Base-by-base conservation (phyloP, 1,284 basidiomycete species). In the Ustilago trichophora region DNA sequence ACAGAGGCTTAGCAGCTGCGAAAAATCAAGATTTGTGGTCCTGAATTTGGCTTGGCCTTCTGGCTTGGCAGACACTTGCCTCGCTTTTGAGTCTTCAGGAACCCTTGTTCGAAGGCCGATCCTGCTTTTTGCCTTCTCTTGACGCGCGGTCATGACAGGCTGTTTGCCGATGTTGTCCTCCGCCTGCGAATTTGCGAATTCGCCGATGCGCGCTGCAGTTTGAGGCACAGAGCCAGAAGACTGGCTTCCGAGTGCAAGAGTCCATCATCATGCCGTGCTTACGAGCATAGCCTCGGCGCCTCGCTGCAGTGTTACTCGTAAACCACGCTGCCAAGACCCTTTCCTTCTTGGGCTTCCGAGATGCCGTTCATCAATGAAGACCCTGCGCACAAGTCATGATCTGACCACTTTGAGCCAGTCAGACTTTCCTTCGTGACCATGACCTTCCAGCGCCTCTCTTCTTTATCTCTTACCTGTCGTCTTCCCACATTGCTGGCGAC, bases 311-410 rank as follows among this genome's bases (percentile, higher is more conserved):
- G n/a, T n/a, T n/a, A n/a, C n/a, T n/a, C n/a, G n/a, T n/a, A n/a
- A n/a, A n/a, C n/a, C n/a, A 21, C 27, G 36, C 43, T 34, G 52
- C 52, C 52, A 47, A 55, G 44, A 55, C 51, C 51, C 51, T 53
- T 19, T 11, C 10, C 35, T 34, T 16, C 33, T 12, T 34, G n/a
- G 9, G 11, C 19, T 37, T 15, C 37, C 21, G 12, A 26, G 37
- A 26, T 19, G 22, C 22, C 37, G 22, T 40, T 12, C 25, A 16
- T 16, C 37, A 19, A 22, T 4, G 9, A 19, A 41, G 40, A 27
- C 40, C 40, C 36, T 38, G 36, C n/a, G 9, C 22, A n/a, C n/a
- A n/a, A n/a, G n/a, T n/a, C n/a, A n/a, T n/a, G n/a, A n/a, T n/a
- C n/a, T n/a, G n/a, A n/a, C n/a, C n/a, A n/a, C n/a, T n/a, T n/a